Percentiles rank a stretch among this genome's conserved stretches.
Conservation (phyloP, 345 rosid genomes). For the Salix exigua region DNA sequence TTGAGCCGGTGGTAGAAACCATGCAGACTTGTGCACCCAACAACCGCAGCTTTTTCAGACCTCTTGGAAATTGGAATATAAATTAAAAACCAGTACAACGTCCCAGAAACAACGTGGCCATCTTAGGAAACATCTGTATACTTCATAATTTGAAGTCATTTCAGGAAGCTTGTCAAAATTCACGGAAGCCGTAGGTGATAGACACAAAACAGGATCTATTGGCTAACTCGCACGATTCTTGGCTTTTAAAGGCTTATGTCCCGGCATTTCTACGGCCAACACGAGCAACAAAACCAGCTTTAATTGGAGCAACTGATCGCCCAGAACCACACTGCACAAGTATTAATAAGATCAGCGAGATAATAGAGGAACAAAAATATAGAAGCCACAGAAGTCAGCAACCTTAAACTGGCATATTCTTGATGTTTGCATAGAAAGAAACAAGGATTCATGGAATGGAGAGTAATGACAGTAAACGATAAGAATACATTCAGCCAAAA, state of each 20-base stretch:
- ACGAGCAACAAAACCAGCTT: slow-evolving; percentile 97
- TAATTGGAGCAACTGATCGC: slow-evolving; percentile 90
- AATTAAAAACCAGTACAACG: neutral
- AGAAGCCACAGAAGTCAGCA: neutral
- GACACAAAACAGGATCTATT: neutral
- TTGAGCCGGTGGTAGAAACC: neutral
- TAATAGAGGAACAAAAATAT: neutral
- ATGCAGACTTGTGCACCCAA: neutral
- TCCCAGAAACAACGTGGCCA: neutral
- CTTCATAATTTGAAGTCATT: neutral
- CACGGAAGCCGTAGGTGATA: neutral
- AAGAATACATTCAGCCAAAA: neutral
- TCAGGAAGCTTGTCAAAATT: no score
- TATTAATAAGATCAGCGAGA: neutral
- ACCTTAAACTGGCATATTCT: neutral
- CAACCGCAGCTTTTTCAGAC: neutral
- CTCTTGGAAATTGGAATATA: no score
- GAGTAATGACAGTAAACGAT: neutral
- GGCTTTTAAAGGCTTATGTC: slow-evolving; percentile 29
- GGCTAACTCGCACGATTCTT: neutral
- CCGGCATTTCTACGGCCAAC: slow-evolving; percentile 86
- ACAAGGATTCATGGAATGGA: neutral
- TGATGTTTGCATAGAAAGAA: neutral
- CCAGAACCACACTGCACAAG: slow-evolving; percentile 85
- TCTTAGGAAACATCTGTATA: neutral